A percentile compares a stretch with the other conserved stretches of the same genome.
Evolutionary conservation across 108 stramenopile genomes (phyloP).

Genomic region (Skeletonema costatum): DNA sequence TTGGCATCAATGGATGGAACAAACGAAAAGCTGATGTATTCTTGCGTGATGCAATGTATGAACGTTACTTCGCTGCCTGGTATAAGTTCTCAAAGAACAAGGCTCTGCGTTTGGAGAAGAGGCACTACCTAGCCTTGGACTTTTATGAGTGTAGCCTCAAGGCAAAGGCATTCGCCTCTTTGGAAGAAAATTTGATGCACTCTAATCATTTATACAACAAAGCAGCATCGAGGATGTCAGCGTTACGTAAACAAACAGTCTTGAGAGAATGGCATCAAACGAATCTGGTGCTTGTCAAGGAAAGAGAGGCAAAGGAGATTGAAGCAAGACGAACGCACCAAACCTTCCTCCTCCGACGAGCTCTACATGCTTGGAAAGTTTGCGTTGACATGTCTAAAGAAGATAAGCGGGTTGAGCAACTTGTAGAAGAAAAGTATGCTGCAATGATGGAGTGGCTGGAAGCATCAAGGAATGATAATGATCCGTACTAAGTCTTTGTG

Average conservation of each 20-base stretch:
- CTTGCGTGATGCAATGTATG: slow-evolving; percentile 19
- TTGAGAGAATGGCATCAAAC: slow-evolving; percentile 9
- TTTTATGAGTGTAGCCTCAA: slow-evolving; percentile 25
- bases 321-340: neutral
- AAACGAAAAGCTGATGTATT: slow-evolving; percentile 17
- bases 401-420: slow-evolving; percentile 14
- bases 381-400: slow-evolving; percentile 4
- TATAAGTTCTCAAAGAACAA: slow-evolving; percentile 7
- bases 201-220: neutral
- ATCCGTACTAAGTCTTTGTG: neutral
- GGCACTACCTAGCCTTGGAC: slow-evolving; percentile 27
- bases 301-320: neutral
- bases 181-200: slow-evolving; percentile 23
- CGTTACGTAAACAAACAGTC: neutral
- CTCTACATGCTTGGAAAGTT: slow-evolving; percentile 20
- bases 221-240: neutral
- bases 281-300: neutral
- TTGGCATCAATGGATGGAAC: slow-evolving; percentile 21
- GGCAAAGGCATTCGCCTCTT: slow-evolving; percentile 31
- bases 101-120: slow-evolving; percentile 7
- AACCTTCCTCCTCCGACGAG: slow-evolving; percentile 6
- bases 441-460: slow-evolving; percentile 26
- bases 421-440: slow-evolving; percentile 24
- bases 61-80: slow-evolving; percentile 28
- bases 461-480: neutral